phyloP scores from a whole-genome alignment of 345 rosid species.

The Rhizophora mangle region DNA sequence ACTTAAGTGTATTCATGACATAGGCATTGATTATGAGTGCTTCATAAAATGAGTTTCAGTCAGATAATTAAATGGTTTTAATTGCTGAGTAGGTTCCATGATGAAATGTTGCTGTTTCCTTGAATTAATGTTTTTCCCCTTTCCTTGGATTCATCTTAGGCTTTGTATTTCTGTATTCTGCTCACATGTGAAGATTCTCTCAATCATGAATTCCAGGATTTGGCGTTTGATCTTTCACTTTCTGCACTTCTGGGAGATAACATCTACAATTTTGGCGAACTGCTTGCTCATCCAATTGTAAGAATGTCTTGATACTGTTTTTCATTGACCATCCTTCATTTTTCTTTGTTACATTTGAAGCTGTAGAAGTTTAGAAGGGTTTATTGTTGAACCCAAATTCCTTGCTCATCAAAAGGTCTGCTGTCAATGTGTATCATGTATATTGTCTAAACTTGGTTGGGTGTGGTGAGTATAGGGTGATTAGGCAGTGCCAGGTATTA shows the following conservation, averaged over 20 bases:
- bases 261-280: conserved; percentile 97
- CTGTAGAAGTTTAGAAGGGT: neutral
- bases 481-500: neutral
- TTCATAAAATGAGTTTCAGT: neutral
- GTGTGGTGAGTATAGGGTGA: neutral
- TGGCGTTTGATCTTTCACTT: conserved; percentile 96
- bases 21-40: neutral
- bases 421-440: too few species aligned
- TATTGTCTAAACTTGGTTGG: neutral
- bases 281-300: conserved; percentile 98
- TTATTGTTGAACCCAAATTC: neutral
- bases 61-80: too few species aligned
- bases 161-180: neutral
- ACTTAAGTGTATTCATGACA: neutral
- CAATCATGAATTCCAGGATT: conserved; percentile 48
- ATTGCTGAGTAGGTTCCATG: neutral
- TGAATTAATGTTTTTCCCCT: neutral
- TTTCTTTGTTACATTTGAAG: neutral
- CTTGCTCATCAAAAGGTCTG: too few species aligned
- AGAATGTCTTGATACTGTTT: conserved; percentile 30
- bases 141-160: neutral
- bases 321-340: neutral
- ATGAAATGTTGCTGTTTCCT: neutral
- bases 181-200: neutral
- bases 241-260: conserved; percentile 98